Evolutionary conservation across 345 rosid species (phyloP).

Genomic region (Kandelia obovata): DNA sequence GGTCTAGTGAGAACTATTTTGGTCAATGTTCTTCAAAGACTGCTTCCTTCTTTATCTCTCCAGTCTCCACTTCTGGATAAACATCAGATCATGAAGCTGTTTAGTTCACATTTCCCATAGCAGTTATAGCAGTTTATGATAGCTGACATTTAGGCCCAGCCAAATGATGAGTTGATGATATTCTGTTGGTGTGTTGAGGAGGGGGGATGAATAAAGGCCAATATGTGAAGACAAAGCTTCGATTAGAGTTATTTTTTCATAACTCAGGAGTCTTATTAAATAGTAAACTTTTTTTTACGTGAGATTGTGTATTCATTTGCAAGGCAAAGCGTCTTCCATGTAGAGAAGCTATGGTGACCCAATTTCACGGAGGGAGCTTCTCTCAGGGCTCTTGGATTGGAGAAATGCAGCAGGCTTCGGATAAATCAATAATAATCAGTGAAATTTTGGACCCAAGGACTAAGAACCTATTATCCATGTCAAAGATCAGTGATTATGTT

Average conservation of each 20-base stretch:
- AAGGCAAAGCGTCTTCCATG: slow-evolving; percentile 71
- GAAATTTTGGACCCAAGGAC: slow-evolving; percentile 78
- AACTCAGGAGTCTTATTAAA: no score
- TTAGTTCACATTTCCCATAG: no score
- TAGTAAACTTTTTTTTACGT: no score
- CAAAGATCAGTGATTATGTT: slow-evolving; percentile 72
- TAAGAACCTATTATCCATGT: slow-evolving; percentile 58
- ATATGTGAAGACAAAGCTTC: no score
- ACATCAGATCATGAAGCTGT: no score
- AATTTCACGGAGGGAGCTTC: slow-evolving; percentile 41
- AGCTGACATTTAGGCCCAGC: no score
- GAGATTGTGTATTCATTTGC: no score
- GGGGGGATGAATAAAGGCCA: no score
- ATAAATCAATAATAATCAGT: slow-evolving; percentile 61
- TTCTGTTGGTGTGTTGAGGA: no score
- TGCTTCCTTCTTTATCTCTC: neutral
- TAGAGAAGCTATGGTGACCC: slow-evolving; percentile 39
- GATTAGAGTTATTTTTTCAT: no score
- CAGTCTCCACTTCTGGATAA: neutral
- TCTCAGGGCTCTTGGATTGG: slow-evolving; percentile 69
- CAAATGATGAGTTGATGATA: no score
- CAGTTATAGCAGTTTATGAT: no score
- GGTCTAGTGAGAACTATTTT: neutral
- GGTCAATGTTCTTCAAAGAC: neutral
- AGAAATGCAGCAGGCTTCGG: slow-evolving; percentile 80